Evolutionary conservation across 1,284 basidiomycete species (phyloP).

Genomic region (Laetiporus sulphureus): DNA sequence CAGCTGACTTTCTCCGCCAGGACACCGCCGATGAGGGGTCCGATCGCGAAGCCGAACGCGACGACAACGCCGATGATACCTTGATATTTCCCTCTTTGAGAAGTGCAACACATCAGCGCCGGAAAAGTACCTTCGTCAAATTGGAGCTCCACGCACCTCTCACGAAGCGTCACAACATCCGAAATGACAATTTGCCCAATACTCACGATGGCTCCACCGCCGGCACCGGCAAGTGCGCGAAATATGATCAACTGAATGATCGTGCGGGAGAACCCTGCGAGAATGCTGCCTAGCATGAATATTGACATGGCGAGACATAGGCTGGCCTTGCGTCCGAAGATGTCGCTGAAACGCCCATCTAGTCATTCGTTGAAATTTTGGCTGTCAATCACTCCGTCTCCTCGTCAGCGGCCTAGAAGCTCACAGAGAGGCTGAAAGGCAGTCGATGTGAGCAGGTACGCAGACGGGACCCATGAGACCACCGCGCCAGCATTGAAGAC

Average conservation of each 20-base stretch:
- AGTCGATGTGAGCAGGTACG: constrained; percentile 59
- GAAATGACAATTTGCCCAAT: constrained; percentile 62
- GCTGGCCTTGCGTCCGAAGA: constrained; percentile 68
- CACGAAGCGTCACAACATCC: constrained; percentile 56
- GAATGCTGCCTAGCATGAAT: constrained; percentile 57
- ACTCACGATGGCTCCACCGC: constrained; percentile 62
- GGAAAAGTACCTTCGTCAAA: background rate
- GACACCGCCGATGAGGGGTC: constrained; percentile 53
- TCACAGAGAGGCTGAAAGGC: constrained; percentile 50
- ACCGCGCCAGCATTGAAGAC: constrained; percentile 63
- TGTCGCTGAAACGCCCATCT: constrained; percentile 68
- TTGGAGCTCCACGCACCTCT: constrained; percentile 35
- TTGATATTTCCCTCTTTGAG: constrained; percentile 57
- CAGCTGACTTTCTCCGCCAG: constrained; percentile 53
- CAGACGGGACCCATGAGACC: constrained; percentile 64
- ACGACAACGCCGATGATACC: constrained; percentile 52
- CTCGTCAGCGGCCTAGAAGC: no score
- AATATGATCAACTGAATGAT: constrained; percentile 73
- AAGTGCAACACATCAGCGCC: background rate
- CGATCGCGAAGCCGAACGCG: constrained; percentile 44
- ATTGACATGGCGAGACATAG: constrained; percentile 53
- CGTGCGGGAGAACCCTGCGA: constrained; percentile 51
- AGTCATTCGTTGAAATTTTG: no score
- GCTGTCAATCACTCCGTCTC: no score
- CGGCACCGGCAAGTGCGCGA: constrained; percentile 59